phyloP scores from a whole-genome alignment of 2,329 filamentous ascomycete genomes.

The Epichloe sylvatica region DNA sequence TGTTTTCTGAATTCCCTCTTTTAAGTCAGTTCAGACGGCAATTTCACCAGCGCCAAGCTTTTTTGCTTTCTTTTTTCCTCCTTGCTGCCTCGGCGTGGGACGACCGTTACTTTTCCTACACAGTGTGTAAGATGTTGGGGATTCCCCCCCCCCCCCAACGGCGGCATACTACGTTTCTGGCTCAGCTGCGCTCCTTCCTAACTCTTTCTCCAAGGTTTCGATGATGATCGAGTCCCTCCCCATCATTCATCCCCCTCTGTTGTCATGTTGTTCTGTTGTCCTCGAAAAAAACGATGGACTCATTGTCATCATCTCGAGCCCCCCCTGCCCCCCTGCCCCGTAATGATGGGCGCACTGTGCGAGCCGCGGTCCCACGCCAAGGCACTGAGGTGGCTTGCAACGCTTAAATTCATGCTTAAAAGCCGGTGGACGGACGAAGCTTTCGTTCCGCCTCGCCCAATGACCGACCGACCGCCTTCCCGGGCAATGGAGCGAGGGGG shows the following conservation, averaged over 20 bases:
- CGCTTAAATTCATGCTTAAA: constrained; percentile 40
- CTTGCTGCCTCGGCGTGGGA: not conserved
- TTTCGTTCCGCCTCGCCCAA: no score
- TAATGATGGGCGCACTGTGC: constrained; percentile 3
- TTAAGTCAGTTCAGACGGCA: no score
- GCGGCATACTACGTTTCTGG: no score
- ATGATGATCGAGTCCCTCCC: no score
- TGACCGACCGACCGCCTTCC: no score
- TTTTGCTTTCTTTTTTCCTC: constrained; percentile 2
- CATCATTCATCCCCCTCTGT: not conserved
- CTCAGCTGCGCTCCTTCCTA: no score
- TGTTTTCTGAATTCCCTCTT: no score
- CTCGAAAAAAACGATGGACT: not conserved
- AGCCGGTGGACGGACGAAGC: constrained; percentile 8
- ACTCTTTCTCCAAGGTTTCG: no score
- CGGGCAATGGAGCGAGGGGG: no score
- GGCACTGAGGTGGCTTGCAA: constrained; percentile 27
- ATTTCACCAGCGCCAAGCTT: constrained; percentile 17
- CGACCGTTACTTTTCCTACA: not conserved
- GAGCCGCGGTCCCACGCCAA: constrained; percentile 22
- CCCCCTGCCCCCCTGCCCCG: no score
- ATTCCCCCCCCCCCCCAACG: no score
- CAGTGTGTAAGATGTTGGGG: not conserved
- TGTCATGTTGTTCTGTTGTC: not conserved
- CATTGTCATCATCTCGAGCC: not conserved